Evolutionary conservation across 352 stramenopile genomes (phyloP).

Genomic region (Globisporangium orthogonon): DNA sequence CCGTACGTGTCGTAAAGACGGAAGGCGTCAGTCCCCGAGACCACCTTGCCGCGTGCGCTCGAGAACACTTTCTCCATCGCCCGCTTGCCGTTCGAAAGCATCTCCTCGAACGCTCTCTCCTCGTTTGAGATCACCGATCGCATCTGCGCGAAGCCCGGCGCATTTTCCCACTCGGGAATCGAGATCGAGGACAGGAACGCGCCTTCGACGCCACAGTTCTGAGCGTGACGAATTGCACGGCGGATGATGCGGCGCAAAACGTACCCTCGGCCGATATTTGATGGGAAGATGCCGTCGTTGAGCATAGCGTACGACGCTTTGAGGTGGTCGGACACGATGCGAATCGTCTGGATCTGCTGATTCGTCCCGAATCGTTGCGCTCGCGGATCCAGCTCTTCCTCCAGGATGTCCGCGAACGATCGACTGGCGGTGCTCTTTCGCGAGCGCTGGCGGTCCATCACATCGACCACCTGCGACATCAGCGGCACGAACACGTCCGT

Average conservation of each 20-base stretch:
- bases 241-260: constrained; percentile 93
- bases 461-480: constrained; percentile 36
- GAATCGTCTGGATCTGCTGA: constrained; percentile 55
- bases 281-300: constrained; percentile 92
- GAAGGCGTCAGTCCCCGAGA: constrained; percentile 57
- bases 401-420: constrained; percentile 31
- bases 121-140: constrained; percentile 63
- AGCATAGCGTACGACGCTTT: constrained; percentile 93
- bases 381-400: constrained; percentile 36
- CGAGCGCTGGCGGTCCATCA: constrained; percentile 34
- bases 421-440: not conserved
- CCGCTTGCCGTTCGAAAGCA: constrained; percentile 47
- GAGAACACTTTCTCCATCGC: constrained; percentile 62
- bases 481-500: constrained; percentile 95
- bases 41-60: constrained; percentile 14
- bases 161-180: constrained; percentile 34
- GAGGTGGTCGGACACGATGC: constrained; percentile 95
- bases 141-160: constrained; percentile 46
- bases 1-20: constrained; percentile 72
- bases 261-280: constrained; percentile 94
- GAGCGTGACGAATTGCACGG: constrained; percentile 72
- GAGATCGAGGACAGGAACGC: constrained; percentile 49
- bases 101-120: constrained; percentile 65
- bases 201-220: constrained; percentile 45
- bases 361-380: constrained; percentile 37